phyloP scores from a whole-genome alignment of 2,329 filamentous ascomycete genomes.

The Fusarium graminum region DNA sequence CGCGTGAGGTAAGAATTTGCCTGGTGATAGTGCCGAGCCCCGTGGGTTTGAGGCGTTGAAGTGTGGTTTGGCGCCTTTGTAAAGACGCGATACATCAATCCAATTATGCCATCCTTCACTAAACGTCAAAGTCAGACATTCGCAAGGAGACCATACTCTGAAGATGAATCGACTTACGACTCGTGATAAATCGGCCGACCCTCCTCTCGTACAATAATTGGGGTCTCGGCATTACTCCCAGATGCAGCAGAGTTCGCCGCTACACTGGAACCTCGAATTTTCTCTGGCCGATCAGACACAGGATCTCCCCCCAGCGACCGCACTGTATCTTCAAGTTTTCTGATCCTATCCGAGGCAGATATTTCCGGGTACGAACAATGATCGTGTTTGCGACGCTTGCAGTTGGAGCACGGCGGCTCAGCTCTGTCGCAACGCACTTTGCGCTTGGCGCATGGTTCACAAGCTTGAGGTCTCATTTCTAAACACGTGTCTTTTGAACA shows the following conservation, averaged over 20 bases:
- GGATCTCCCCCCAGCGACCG: constrained; percentile 28
- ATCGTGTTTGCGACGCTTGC: constrained; percentile 32
- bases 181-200: constrained; percentile 20
- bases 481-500: neutral
- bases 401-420: constrained; percentile 28
- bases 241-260: neutral
- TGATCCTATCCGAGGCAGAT: constrained; percentile 24
- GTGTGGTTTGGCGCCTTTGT: constrained; percentile 6
- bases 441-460: constrained; percentile 34
- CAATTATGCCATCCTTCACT: constrained; percentile 26
- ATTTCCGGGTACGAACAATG: constrained; percentile 25
- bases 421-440: constrained; percentile 33
- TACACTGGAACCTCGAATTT: neutral
- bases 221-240: constrained; percentile 3
- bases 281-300: neutral
- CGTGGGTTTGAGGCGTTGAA: neutral
- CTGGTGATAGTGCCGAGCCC: constrained; percentile 19
- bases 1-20: constrained; percentile 13
- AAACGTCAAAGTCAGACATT: neutral
- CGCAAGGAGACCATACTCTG: rapidly evolving
- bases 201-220: constrained; percentile 25
- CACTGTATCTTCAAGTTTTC: constrained; percentile 21
- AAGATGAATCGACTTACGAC: constrained; percentile 4
- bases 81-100: constrained; percentile 13
- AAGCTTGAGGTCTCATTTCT: constrained; percentile 25